These are phyloP conservation scores for Starmerella floris DNA, from an alignment of 805 yeast genomes.

Conservation along the genomic window DNA sequence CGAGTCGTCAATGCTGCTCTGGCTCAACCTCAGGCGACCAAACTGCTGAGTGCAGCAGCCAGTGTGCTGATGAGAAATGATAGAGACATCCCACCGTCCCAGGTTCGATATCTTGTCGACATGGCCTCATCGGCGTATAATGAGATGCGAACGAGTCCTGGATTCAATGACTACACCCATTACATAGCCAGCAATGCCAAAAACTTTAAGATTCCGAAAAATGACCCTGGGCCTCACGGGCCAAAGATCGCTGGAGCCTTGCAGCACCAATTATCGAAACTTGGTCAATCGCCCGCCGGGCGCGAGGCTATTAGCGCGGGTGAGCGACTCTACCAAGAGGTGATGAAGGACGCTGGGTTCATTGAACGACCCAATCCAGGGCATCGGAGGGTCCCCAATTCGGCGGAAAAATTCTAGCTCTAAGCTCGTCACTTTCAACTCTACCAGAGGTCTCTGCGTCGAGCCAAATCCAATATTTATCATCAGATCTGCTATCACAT, in stretches of 20 bases:
- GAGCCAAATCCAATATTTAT: too few species aligned
- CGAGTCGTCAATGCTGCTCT: conserved; percentile 13
- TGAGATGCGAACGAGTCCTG: conserved; percentile 8
- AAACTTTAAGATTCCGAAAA: conserved; percentile 3
- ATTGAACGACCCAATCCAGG: too few species aligned
- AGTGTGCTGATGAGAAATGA: conserved; percentile 7
- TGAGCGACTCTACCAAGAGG: background rate
- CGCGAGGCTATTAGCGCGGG: conserved; percentile 6
- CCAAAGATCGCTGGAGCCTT: background rate
- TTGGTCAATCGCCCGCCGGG: conserved; percentile 10
- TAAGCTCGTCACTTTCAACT: too few species aligned
- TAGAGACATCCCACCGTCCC: conserved; percentile 1
- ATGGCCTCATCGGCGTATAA: conserved; percentile 12
- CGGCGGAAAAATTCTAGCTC: too few species aligned
- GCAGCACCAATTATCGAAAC: background rate
- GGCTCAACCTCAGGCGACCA: conserved; percentile 17
- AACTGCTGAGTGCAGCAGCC: conserved; percentile 2
- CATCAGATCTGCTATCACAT: too few species aligned
- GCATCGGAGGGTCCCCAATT: too few species aligned
- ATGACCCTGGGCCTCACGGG: background rate
- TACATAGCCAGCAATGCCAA: conserved; percentile 11
- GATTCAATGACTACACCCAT: conserved; percentile 12
- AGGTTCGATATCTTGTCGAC: conserved; percentile 4
- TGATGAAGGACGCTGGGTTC: conserved; percentile 11
- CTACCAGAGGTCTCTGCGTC: too few species aligned